These are phyloP conservation scores for Suillus brevipes DNA, from an alignment of 768 basidiomycete species.

Conservation along the genomic window DNA sequence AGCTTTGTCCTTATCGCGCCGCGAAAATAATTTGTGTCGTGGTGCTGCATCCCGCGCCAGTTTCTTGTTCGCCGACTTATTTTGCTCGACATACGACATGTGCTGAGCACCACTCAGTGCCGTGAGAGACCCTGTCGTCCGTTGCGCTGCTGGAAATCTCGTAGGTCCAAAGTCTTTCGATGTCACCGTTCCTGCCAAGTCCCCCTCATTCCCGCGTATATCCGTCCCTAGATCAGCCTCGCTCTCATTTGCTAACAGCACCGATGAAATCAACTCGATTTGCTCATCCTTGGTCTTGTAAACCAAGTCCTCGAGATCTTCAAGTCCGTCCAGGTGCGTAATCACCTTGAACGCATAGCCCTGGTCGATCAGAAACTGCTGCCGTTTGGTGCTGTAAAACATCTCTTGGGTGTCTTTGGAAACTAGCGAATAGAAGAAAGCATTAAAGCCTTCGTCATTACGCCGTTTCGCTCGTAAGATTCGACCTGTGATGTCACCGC, in stretches of 20 bases:
- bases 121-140: slow-evolving; percentile 79
- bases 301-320: slow-evolving; percentile 82
- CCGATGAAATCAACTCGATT: slow-evolving; percentile 93
- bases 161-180: slow-evolving; percentile 80
- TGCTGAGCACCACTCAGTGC: slow-evolving; percentile 87
- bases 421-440: slow-evolving; percentile 98
- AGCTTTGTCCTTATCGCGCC: slow-evolving; percentile 77
- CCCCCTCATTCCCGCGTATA: slow-evolving; percentile 79
- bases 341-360: slow-evolving; percentile 99
- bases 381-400: slow-evolving; percentile 98
- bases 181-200: slow-evolving; percentile 82
- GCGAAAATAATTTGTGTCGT: slow-evolving; percentile 79
- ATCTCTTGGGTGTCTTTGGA: slow-evolving; percentile 99
- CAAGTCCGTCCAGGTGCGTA: slow-evolving; percentile 92
- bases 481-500: slow-evolving; percentile 56
- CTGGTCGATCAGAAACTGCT: slow-evolving; percentile 98
- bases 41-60: slow-evolving; percentile 53
- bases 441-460: slow-evolving; percentile 99
- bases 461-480: slow-evolving; percentile 96
- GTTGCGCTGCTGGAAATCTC: slow-evolving; percentile 66
- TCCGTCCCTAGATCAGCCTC: slow-evolving; percentile 88
- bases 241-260: slow-evolving; percentile 87
- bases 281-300: slow-evolving; percentile 91
- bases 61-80: slow-evolving; percentile 86
- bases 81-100: slow-evolving; percentile 92